A percentile compares a stretch with the other conserved stretches of the same genome.
Conservation (phyloP, 331 rosid species). For the Stylosanthes scabra region DNA sequence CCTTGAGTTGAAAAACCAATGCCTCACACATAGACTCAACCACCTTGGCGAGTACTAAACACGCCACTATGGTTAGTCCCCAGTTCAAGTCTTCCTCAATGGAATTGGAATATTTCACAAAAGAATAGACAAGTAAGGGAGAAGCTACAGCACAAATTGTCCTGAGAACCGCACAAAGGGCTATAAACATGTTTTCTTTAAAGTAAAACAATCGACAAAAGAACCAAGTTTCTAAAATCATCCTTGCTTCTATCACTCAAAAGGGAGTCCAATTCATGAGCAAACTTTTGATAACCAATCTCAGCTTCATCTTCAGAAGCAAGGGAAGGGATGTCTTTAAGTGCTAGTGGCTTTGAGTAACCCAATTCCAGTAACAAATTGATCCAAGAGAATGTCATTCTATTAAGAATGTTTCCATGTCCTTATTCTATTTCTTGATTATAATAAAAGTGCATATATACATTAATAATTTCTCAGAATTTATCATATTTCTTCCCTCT, state of each 20-base stretch:
- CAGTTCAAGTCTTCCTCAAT: conserved; percentile 24
- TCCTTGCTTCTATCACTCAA: conserved; percentile 32
- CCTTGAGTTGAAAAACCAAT: conserved; percentile 65
- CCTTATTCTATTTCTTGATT: conserved; percentile 27
- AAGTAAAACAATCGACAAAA: conserved; percentile 43
- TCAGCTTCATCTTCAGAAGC: conserved; percentile 62
- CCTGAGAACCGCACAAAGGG: conserved; percentile 52
- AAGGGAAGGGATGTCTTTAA: conserved; percentile 65
- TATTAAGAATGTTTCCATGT: conserved; percentile 44
- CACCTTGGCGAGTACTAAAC: conserved; percentile 48
- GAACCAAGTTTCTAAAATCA: conserved; percentile 47
- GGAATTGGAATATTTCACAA: conserved; percentile 52
- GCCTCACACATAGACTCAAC: conserved; percentile 55
- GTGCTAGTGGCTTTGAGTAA: conserved; percentile 52
- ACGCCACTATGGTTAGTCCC: conserved; percentile 56
- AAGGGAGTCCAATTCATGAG: conserved; percentile 53
- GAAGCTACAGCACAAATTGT: conserved; percentile 54
- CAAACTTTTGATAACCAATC: conserved; percentile 54
- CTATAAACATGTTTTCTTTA: conserved; percentile 56
- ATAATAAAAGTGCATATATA: background rate
- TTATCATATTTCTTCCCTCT: background rate
- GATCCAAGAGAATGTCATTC: conserved; percentile 65
- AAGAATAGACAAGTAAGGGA: conserved; percentile 62
- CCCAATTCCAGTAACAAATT: conserved; percentile 57
- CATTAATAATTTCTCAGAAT: background rate